Conservation (phyloP, 2,329 filamentous ascomycete species). For the Aspergillus brunneoviolaceus region DNA sequence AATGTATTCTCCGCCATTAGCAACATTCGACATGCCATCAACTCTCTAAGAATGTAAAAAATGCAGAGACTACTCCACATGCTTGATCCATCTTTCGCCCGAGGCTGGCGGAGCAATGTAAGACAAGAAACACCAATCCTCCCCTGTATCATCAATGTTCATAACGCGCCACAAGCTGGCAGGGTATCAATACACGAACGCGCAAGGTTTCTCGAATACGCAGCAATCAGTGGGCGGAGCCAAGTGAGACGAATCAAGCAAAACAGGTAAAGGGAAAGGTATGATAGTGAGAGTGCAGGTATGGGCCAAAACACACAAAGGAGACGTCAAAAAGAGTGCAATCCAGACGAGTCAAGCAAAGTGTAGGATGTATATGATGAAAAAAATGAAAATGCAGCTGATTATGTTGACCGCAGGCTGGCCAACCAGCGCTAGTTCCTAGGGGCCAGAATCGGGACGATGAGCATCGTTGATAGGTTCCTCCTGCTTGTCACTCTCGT, state of each 20-base stretch:
- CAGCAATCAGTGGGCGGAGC: constrained; percentile 5
- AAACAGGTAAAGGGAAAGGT: constrained; percentile 2
- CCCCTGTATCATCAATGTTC: constrained; percentile 22
- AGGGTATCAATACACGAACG: constrained; percentile 24
- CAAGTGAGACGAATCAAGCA: constrained; percentile 1
- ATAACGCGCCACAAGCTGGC: constrained; percentile 24
- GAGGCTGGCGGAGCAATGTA: not conserved
- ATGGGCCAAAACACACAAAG: not conserved
- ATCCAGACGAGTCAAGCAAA: not conserved
- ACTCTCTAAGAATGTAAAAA: not conserved
- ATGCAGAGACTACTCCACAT: not conserved
- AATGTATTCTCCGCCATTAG: not conserved
- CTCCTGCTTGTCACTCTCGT: not conserved
- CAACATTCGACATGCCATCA: not conserved
- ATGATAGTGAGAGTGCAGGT: not conserved
- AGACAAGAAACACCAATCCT: constrained; percentile 1
- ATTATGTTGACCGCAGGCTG: constrained; percentile 4
- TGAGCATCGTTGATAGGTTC: not conserved
- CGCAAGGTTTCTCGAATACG: constrained; percentile 11
- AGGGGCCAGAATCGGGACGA: not conserved
- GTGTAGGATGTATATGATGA: constrained; percentile 1
- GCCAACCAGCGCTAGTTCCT: constrained; percentile 3
- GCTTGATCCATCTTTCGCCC: not conserved
- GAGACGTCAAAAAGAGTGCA: not conserved
- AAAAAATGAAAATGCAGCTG: constrained; percentile 4